These are phyloP conservation scores for Globisporangium perplexum DNA, from an alignment of 352 stramenopile genomes.

Conservation along the genomic window DNA sequence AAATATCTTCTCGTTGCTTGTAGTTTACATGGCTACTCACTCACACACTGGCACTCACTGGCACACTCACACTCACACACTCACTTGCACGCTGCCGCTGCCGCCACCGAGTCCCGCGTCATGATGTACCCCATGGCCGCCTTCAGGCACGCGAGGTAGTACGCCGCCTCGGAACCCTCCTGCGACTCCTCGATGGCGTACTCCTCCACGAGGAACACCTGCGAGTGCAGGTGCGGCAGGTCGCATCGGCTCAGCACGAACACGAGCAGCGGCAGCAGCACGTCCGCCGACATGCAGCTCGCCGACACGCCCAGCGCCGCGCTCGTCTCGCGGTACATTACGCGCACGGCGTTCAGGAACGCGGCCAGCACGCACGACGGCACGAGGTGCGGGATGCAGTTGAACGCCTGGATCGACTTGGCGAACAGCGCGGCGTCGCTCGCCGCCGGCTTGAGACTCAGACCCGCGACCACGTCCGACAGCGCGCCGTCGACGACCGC, in stretches of 20 bases:
- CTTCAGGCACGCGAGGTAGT: conserved; percentile 79
- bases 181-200: conserved; percentile 64
- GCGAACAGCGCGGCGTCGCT: conserved; percentile 27
- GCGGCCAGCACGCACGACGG: conserved; percentile 54
- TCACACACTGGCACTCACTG: conserved; percentile 7
- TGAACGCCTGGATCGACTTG: conserved; percentile 62
- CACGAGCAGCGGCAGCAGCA: conserved; percentile 71
- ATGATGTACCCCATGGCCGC: conserved; percentile 79
- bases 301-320: conserved; percentile 33
- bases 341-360: conserved; percentile 60
- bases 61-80: conserved; percentile 9
- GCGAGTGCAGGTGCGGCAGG: conserved; percentile 65
- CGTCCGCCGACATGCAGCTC: conserved; percentile 65
- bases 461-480: too few species aligned
- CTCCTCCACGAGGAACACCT: conserved; percentile 77
- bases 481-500: conserved; percentile 4
- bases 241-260: conserved; percentile 65
- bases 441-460: neutral
- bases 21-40: conserved; percentile 6
- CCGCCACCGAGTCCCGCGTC: conserved; percentile 13
- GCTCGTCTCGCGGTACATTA: conserved; percentile 61
- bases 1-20: too few species aligned
- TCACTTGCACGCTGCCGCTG: conserved; percentile 16
- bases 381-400: conserved; percentile 62
- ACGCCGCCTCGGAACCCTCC: conserved; percentile 71